Evolutionary conservation across 2,329 filamentous ascomycete species (phyloP).

Genomic region (Botryotinia calthae): DNA sequence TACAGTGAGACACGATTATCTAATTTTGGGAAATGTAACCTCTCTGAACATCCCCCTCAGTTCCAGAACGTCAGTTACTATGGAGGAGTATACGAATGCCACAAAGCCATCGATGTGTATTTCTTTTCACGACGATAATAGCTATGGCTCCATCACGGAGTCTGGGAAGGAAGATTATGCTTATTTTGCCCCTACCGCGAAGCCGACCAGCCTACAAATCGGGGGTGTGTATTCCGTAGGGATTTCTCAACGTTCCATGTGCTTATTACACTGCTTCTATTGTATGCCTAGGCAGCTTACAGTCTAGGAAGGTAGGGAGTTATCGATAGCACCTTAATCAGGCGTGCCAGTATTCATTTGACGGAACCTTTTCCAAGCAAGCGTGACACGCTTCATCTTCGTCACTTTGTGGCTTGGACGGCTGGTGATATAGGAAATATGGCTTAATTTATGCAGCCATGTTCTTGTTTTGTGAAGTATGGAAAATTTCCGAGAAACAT

Average conservation of each 20-base stretch:
- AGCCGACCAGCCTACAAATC: not conserved
- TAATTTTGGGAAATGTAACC: conserved; percentile 16
- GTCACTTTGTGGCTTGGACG: not conserved
- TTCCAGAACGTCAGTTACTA: not conserved
- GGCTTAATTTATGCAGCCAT: not conserved
- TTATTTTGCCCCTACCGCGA: not conserved
- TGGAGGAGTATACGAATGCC: not conserved
- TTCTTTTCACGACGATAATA: not conserved
- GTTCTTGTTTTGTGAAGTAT: not conserved
- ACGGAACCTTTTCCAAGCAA: not conserved
- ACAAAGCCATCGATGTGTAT: not conserved
- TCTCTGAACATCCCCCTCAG: not conserved
- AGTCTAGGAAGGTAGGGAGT: not conserved
- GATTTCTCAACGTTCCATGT: not conserved
- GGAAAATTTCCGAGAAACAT: not conserved
- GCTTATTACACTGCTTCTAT: not conserved
- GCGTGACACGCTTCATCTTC: not conserved
- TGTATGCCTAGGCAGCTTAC: not conserved
- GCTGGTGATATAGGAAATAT: not conserved
- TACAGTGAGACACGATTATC: conserved; percentile 9
- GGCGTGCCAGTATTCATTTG: not conserved
- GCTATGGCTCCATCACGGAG: not conserved
- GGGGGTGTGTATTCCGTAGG: not conserved
- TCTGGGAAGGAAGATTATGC: conserved; percentile 5
- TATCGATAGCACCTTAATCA: not conserved